Conservation (phyloP, 495 filamentous ascomycete species). For the Podospora fimiseda region DNA sequence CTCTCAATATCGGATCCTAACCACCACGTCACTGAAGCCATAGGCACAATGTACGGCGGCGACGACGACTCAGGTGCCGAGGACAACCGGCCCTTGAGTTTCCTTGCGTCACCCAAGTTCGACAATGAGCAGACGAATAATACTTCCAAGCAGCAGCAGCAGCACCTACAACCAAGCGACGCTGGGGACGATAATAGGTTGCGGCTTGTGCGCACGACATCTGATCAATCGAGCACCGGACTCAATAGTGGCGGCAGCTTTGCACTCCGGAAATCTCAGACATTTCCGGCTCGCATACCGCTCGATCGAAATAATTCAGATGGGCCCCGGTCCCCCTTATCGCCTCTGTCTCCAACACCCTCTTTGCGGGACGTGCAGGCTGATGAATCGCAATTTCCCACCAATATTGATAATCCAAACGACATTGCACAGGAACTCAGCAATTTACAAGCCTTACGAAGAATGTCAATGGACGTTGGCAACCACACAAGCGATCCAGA, state of each 20-base stretch:
- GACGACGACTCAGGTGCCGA: slow-evolving; percentile 38
- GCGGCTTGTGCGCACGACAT: slow-evolving; percentile 38
- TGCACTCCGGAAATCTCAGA: slow-evolving; percentile 32
- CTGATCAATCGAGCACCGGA: slow-evolving; percentile 28
- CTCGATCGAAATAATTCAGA: slow-evolving; percentile 44
- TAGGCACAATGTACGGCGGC: slow-evolving; percentile 92
- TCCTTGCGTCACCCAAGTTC: slow-evolving; percentile 32
- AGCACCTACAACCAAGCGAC: not conserved
- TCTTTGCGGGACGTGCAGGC: slow-evolving; percentile 49
- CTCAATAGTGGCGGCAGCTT: slow-evolving; percentile 15
- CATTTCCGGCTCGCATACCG: slow-evolving; percentile 37
- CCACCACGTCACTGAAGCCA: slow-evolving; percentile 97
- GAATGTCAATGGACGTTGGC: slow-evolving; percentile 98
- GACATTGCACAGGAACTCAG: slow-evolving; percentile 92
- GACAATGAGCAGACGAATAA: slow-evolving; percentile 32
- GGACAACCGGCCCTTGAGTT: slow-evolving; percentile 45
- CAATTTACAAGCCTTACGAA: slow-evolving; percentile 88
- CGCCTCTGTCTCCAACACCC: slow-evolving; percentile 51
- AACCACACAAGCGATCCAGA: slow-evolving; percentile 79
- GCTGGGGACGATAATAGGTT: slow-evolving; percentile 30
- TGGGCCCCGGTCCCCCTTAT: slow-evolving; percentile 36
- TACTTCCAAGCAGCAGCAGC: slow-evolving; percentile 12
- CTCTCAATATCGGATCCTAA: slow-evolving; percentile 57
- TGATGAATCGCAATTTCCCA: slow-evolving; percentile 74
- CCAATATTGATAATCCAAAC: slow-evolving; percentile 85